Conservation (phyloP, 805 yeast species). For the Dipodascus albidus region DNA sequence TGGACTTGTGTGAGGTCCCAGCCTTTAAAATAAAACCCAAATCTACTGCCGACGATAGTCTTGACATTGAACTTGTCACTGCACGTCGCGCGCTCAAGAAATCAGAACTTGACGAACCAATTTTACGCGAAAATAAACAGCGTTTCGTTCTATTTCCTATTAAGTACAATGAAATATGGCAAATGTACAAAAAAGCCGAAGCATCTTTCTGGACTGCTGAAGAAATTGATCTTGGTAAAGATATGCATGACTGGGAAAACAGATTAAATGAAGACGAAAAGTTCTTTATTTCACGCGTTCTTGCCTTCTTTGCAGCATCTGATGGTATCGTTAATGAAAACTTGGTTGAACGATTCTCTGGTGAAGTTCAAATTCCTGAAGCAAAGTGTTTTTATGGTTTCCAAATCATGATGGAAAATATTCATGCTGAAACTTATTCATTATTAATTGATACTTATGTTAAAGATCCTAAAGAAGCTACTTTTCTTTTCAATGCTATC, state of each 20-base stretch:
- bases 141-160: conserved; percentile 94
- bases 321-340: conserved; percentile 98
- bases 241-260: conserved; percentile 85
- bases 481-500: conserved; percentile 85
- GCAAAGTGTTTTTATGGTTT: conserved; percentile 98
- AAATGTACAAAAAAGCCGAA: conserved; percentile 96
- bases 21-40: conserved; percentile 23
- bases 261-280: conserved; percentile 83
- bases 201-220: conserved; percentile 99
- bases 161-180: conserved; percentile 96
- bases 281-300: conserved; percentile 80
- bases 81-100: conserved; percentile 43
- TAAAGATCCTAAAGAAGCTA: conserved; percentile 90
- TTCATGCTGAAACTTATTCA: conserved; percentile 95
- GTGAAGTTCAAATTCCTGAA: conserved; percentile 94
- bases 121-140: conserved; percentile 70
- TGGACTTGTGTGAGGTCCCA: conserved; percentile 32
- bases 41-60: conserved; percentile 28
- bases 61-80: neutral
- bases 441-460: conserved; percentile 88
- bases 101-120: conserved; percentile 79
- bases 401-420: conserved; percentile 99
- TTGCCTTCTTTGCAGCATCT: conserved; percentile 97
- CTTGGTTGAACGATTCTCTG: conserved; percentile 92
- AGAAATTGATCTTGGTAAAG: conserved; percentile 93